Conservation (phyloP, 2,329 filamentous ascomycete genomes). For the Fusarium liriodendri region DNA sequence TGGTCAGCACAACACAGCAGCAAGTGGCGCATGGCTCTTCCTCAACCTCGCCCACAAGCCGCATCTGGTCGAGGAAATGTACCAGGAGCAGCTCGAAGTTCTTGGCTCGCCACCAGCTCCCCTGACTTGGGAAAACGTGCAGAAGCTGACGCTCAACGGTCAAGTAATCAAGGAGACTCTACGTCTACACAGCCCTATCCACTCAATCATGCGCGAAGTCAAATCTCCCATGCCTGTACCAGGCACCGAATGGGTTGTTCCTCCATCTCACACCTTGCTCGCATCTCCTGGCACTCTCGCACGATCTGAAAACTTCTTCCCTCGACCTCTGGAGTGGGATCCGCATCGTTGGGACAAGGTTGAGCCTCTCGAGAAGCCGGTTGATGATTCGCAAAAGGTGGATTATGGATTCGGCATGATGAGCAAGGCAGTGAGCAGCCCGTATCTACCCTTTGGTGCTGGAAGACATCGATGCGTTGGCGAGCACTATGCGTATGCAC, state of each 20-base stretch:
- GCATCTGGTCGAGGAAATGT: constrained; percentile 81
- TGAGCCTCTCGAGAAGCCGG: constrained; percentile 52
- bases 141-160: constrained; percentile 81
- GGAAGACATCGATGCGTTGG: constrained; percentile 94
- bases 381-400: constrained; percentile 77
- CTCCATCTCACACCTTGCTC: constrained; percentile 83
- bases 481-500: constrained; percentile 94
- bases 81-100: constrained; percentile 79
- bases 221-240: constrained; percentile 86
- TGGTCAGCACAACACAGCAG: constrained; percentile 88
- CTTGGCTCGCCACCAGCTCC: constrained; percentile 79
- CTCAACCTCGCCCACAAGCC: constrained; percentile 83
- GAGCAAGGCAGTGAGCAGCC: constrained; percentile 87
- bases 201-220: constrained; percentile 92
- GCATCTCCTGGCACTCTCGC: constrained; percentile 86
- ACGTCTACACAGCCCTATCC: constrained; percentile 89
- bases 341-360: constrained; percentile 85
- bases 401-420: constrained; percentile 97
- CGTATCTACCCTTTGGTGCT: constrained; percentile 95
- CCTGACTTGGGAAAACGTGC: constrained; percentile 80
- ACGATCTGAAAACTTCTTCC: constrained; percentile 79
- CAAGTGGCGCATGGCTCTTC: constrained; percentile 85
- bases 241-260: constrained; percentile 84
- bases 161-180: constrained; percentile 92
- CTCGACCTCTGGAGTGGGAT: constrained; percentile 84